Base-by-base conservation (phyloP, 257 asterid genomes). In the Capsicum chinense region DNA sequence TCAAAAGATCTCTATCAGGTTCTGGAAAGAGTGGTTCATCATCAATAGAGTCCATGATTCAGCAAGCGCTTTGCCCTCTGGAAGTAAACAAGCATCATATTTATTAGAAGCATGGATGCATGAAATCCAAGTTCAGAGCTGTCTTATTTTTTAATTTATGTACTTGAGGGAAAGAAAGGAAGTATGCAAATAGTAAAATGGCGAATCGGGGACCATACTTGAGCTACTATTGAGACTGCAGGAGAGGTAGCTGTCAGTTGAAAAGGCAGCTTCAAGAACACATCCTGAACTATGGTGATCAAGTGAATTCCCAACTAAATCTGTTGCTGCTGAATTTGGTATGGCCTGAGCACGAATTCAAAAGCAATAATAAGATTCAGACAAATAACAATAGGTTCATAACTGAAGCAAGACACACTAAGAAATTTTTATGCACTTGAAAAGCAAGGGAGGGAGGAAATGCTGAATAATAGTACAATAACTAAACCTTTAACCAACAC, bases 211-310 rank as follows among this genome's bases (percentile, higher is more conserved):
- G 83, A 78, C 39, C 91, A 89, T 88, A 94, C 99, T 93, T 70
- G 85, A 87, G 88, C 83, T 87, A 63, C 92, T 94, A 64, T 91
- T 95, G 39, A 87, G 76, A 88, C 94, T 94, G 89, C 95, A 91
- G 79, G 98, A 93, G 70, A 85, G 87, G 66, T 91, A 91, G 84
- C 99, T 94, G 84, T 92, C 97, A 58, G 90, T 88, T 33, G 97
- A 93, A 88, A 91, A 93, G 60, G 85, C 87, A 82, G 97, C 88
- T 80, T 92, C 98, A 69, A 96, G 97, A 90, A 94, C 97, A 56
- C 98, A 94, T 89, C 95, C 98, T 9, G 99, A 98, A 85, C 98
- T 96, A 74, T 66, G 90, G 87, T 87, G 92, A 88, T 91, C 92
- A 52, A 84, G 88, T 13, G 88, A 84, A 66, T 84, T 89, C 63